Conservation (phyloP, 2,329 filamentous ascomycete genomes). For the Aureobasidium sp. region DNA sequence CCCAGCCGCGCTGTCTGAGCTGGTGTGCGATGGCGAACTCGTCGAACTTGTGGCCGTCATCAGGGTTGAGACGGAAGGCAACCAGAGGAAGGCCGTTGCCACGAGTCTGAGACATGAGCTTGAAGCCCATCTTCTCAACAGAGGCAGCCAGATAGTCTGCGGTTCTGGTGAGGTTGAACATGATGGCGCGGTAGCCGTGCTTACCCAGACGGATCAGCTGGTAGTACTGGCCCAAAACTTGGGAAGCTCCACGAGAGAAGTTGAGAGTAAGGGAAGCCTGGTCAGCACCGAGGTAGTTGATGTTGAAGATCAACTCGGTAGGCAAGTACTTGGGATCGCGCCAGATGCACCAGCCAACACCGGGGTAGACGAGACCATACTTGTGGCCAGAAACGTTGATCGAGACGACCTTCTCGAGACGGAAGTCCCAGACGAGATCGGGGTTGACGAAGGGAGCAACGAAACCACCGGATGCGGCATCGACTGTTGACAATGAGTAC, state of each 20-base stretch:
- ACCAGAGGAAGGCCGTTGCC: slow-evolving; percentile 82
- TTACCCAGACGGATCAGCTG: slow-evolving; percentile 92
- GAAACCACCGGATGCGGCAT: slow-evolving; percentile 86
- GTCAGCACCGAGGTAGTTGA: slow-evolving; percentile 95
- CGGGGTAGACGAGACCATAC: slow-evolving; percentile 72
- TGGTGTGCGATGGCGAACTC: slow-evolving; percentile 64
- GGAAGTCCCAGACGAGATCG: slow-evolving; percentile 83
- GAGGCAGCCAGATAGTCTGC: slow-evolving; percentile 76
- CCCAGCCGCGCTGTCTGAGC: slow-evolving; percentile 80
- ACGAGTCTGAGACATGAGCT: slow-evolving; percentile 75
- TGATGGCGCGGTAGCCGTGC: slow-evolving; percentile 84
- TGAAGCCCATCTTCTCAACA: slow-evolving; percentile 68
- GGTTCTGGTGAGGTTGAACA: slow-evolving; percentile 85
- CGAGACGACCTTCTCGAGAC: slow-evolving; percentile 77
- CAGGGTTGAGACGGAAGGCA: slow-evolving; percentile 68
- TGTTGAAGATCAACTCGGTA: slow-evolving; percentile 93
- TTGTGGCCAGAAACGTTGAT: slow-evolving; percentile 97
- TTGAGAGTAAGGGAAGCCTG: slow-evolving; percentile 95
- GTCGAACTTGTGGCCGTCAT: slow-evolving; percentile 46
- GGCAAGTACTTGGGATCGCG: slow-evolving; percentile 75
- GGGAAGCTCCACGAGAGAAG: slow-evolving; percentile 90
- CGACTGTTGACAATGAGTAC: slow-evolving; percentile 45
- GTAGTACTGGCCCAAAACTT: slow-evolving; percentile 96
- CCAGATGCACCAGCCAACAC: slow-evolving; percentile 93
- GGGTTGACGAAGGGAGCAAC: slow-evolving; percentile 87